These are phyloP conservation scores for Shiraia bambusicola DNA, from an alignment of 2,329 filamentous ascomycete species.

Conservation along the genomic window DNA sequence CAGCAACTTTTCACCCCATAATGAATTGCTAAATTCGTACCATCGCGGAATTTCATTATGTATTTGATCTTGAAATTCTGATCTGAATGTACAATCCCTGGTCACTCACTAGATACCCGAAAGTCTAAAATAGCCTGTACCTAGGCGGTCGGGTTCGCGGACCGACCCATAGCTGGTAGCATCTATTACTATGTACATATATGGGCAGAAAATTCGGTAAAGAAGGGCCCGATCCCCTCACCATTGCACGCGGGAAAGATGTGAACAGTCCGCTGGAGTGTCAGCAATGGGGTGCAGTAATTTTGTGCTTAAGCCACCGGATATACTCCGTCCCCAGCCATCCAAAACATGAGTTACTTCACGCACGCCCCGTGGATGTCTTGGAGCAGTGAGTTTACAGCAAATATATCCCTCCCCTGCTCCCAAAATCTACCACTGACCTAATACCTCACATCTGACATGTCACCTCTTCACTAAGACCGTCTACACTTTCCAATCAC, in stretches of 20 bases:
- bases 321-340: background rate
- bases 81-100: background rate
- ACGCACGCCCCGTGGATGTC: background rate
- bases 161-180: constrained; percentile 16
- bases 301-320: background rate
- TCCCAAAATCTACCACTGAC: too few species aligned
- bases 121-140: background rate
- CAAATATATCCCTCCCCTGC: too few species aligned
- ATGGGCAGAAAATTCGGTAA: constrained; percentile 28
- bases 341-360: background rate
- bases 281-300: background rate
- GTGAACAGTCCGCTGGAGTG: background rate
- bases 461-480: too few species aligned
- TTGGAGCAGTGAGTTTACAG: background rate
- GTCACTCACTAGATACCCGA: background rate
- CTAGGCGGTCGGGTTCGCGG: constrained; percentile 18
- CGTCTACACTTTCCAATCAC: too few species aligned
- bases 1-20: constrained; percentile 3
- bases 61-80: background rate
- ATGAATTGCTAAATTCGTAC: constrained; percentile 27
- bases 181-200: constrained; percentile 9
- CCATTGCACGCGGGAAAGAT: constrained; percentile 8
- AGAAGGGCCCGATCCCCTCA: constrained; percentile 19
- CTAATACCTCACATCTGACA: too few species aligned
- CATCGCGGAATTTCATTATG: constrained; percentile 63